These are phyloP conservation scores for Agroathelia rolfsii DNA, from an alignment of 1,284 basidiomycete genomes.

Conservation along the genomic window DNA sequence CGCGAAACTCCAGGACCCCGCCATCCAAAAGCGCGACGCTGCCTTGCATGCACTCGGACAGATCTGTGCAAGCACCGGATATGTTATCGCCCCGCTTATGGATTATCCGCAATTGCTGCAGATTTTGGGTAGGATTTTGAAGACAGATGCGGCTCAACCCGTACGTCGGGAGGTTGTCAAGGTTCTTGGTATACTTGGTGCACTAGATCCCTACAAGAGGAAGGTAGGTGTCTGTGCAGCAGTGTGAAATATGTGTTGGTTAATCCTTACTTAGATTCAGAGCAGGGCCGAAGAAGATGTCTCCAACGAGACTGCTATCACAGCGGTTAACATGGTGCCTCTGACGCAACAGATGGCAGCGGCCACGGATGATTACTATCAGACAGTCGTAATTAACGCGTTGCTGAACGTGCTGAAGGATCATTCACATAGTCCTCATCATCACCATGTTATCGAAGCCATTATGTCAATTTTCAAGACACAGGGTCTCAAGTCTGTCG, in stretches of 20 bases:
- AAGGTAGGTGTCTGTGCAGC: constrained; percentile 45
- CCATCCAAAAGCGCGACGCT: constrained; percentile 84
- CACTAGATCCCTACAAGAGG: constrained; percentile 94
- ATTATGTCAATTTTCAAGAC: constrained; percentile 99
- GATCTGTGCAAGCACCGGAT: constrained; percentile 91
- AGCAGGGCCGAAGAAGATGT: constrained; percentile 71
- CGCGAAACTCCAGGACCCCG: constrained; percentile 79
- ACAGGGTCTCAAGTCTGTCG: constrained; percentile 92
- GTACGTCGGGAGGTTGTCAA: constrained; percentile 83
- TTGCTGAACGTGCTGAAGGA: constrained; percentile 87
- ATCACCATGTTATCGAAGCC: constrained; percentile 93
- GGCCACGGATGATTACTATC: constrained; percentile 90
- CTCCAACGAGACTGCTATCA: constrained; percentile 57
- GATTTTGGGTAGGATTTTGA: constrained; percentile 79
- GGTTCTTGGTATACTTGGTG: constrained; percentile 93
- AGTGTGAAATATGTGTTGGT: neutral
- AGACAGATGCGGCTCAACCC: constrained; percentile 68
- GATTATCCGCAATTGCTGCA: constrained; percentile 90
- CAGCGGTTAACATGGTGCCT: constrained; percentile 51
- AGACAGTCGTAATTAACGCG: constrained; percentile 90
- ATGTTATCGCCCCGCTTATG: constrained; percentile 86
- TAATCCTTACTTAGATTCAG: constrained; percentile 24
- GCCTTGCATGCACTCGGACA: constrained; percentile 92
- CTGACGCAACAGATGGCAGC: constrained; percentile 35
- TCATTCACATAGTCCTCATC: constrained; percentile 75